Evolutionary conservation across 768 basidiomycete genomes (phyloP), one percentile per base, ranked within the genome.

Genomic region (Phlegmacium glaucopus): DNA sequence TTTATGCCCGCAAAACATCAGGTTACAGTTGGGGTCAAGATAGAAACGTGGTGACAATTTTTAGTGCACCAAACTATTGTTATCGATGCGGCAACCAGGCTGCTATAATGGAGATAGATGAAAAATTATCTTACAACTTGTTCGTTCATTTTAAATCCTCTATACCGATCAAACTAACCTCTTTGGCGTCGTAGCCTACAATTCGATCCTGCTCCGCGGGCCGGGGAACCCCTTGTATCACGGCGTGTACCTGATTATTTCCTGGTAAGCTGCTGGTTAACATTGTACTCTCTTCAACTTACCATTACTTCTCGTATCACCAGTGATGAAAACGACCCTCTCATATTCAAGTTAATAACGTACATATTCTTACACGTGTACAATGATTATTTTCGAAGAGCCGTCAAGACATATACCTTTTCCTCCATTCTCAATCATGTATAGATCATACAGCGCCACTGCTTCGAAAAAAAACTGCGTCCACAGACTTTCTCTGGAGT

Each of bases 81-180:
- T 99, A 99, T 76, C 80, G 96, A 66, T 99, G 96, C 66, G 96
- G 96, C 45, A 99, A 99, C 68, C 96, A 98, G 63, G 96, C 96
- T 46, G 96, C 96, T 42, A 99, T 99, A 67, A 95, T 99, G 85
- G 96, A 99, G 70, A 96, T 99, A 68, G 96, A 99, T 71, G 90
- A 93, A 83, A 93, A 93, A 79, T 76, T 91, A 83, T 90, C 89
- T 45, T 92, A 91, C 69, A 90, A 86, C 72, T 91, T 91, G 89
- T 90, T 79, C n/a, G 40, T 17, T 53, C 45, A 43, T 26, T 37
- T 52, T 28, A 16, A 37, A 27, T 10, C 27, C 42, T 44, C 39
- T 17, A 44, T 18, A 29, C 5, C 45, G 10, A 12, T 29, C 27
- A 36, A 47, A 48, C 28, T 25, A 39, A 8, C 13, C 27, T n/a